Conservation (phyloP, 176 grass and related monocot genomes). For the Avena eriantha region DNA sequence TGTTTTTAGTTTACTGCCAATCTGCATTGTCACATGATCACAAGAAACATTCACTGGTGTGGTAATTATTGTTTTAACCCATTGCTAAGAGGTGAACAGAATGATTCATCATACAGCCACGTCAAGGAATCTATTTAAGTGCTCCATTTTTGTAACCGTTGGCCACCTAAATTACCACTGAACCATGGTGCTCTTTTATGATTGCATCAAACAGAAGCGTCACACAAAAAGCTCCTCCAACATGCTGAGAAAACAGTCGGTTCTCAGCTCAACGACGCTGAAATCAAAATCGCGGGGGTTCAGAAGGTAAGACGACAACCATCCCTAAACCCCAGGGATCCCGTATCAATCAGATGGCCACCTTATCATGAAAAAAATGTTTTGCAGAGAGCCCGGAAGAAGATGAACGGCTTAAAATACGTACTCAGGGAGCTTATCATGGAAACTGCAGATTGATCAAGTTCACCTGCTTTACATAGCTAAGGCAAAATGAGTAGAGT, state of each 20-base stretch:
- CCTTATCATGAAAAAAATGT: constrained; percentile 3
- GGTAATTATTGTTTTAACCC: neutral
- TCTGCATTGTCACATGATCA: constrained; percentile 26
- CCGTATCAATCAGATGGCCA: constrained; percentile 6
- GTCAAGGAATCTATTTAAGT: constrained; percentile 3
- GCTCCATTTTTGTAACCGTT: constrained; percentile 12
- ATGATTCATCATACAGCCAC: constrained; percentile 1
- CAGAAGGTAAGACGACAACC: constrained; percentile 58
- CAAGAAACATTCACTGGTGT: neutral
- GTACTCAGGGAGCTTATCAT: constrained; percentile 62
- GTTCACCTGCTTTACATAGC: neutral
- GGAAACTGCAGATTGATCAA: constrained; percentile 58
- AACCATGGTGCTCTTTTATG: constrained; percentile 14
- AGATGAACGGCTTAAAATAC: constrained; percentile 68
- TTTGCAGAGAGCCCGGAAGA: constrained; percentile 68
- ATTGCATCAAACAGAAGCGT: constrained; percentile 55
- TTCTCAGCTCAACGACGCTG: constrained; percentile 70
- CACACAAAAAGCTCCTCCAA: constrained; percentile 75
- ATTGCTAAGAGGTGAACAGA: neutral
- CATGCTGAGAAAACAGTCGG: constrained; percentile 69
- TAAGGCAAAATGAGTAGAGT: neutral
- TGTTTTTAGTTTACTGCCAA: neutral
- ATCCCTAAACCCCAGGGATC: neutral
- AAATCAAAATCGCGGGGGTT: constrained; percentile 64
- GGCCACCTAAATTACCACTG: constrained; percentile 13